Evolutionary conservation across 495 filamentous ascomycete species (phyloP).

Genomic region (Neurospora cerealis): DNA sequence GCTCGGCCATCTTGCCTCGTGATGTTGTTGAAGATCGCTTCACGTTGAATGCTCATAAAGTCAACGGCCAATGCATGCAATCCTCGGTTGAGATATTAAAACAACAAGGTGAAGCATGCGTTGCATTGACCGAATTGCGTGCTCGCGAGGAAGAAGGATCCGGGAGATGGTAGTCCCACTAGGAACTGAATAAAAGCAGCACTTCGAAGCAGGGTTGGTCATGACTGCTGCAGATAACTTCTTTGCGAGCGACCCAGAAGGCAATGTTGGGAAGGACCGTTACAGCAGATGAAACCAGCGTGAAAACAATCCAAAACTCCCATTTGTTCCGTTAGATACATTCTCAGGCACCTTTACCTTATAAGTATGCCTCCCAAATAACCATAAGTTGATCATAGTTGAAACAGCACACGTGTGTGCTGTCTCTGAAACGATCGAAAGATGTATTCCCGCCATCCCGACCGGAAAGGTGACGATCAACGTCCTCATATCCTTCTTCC

Average conservation of each 20-base stretch:
- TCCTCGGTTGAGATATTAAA: neutral
- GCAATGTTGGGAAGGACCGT: neutral
- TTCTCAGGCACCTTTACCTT: neutral
- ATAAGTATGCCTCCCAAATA: neutral
- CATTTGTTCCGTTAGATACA: slow-evolving; percentile 9
- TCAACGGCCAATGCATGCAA: neutral
- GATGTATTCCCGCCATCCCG: neutral
- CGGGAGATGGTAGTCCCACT: neutral
- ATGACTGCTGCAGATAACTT: neutral
- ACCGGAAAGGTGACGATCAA: slow-evolving; percentile 1
- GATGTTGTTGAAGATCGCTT: neutral
- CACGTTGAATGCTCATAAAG: neutral
- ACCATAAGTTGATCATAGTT: neutral
- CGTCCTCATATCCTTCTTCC: neutral
- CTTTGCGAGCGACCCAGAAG: neutral
- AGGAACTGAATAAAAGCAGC: neutral
- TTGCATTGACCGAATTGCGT: neutral
- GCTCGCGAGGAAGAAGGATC: neutral
- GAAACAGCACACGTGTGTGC: neutral
- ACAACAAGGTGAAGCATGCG: neutral
- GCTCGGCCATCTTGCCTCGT: slow-evolving; percentile 13
- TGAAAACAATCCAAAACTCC: neutral
- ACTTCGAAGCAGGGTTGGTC: neutral
- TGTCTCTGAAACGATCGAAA: neutral
- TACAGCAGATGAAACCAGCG: neutral